Percentiles rank a stretch among this genome's conserved stretches.
Conservation (phyloP, 305 asterid genomes). For the Stenogyne calaminthoides region DNA sequence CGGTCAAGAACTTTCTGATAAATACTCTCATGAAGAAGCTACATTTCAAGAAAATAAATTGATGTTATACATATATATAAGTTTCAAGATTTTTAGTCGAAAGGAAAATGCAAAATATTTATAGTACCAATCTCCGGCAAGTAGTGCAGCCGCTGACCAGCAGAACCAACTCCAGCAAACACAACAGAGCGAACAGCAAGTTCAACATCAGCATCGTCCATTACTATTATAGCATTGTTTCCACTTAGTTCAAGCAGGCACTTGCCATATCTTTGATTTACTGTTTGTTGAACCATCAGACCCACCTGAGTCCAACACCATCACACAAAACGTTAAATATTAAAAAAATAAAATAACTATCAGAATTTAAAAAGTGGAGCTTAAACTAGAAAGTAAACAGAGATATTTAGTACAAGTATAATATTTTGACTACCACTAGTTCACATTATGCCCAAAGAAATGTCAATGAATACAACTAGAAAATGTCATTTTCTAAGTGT, state of each 20-base stretch:
- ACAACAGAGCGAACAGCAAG: conserved; percentile 93
- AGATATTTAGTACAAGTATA: neutral
- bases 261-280: conserved; percentile 83
- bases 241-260: conserved; percentile 96
- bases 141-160: conserved; percentile 99
- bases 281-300: conserved; percentile 90
- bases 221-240: conserved; percentile 89
- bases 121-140: conserved; percentile 93
- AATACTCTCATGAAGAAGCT: conserved; percentile 89
- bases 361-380: neutral
- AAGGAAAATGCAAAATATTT: conserved; percentile 1
- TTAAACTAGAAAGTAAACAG: neutral
- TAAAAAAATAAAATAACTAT: neutral
- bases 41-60: conserved; percentile 31
- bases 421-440: neutral
- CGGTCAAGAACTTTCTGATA: conserved; percentile 78
- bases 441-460: neutral
- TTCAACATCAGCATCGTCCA: conserved; percentile 94
- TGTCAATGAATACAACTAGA: neutral
- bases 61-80: conserved; percentile 23
- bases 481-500: no score
- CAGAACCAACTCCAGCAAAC: conserved; percentile 99
- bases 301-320: conserved; percentile 62
- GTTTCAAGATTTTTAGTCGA: neutral
- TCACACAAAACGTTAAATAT: conserved; percentile 1